These are phyloP conservation scores for Lithocarpus polystachyus DNA, from an alignment of 306 rosid species.

Conservation along the genomic window DNA sequence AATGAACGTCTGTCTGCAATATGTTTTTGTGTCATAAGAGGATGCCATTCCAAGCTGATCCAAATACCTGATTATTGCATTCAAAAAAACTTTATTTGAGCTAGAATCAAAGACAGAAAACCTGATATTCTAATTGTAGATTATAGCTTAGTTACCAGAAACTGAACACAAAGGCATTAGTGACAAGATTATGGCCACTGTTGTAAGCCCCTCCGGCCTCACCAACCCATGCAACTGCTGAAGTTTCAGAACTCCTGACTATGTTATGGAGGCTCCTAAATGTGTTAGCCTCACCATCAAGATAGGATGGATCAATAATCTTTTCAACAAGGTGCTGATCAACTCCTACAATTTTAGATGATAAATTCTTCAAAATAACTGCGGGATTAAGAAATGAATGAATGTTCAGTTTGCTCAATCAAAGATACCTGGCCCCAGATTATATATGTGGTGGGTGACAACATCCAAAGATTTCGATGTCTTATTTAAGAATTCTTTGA, in stretches of 20 bases:
- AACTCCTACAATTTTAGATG: slow-evolving; percentile 48
- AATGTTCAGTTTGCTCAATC: not conserved
- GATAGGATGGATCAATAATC: slow-evolving; percentile 67
- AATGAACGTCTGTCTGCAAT: slow-evolving; percentile 84
- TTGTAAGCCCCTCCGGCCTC: slow-evolving; percentile 97
- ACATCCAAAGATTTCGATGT: slow-evolving; percentile 44
- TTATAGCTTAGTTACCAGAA: slow-evolving; percentile 51
- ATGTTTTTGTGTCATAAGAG: slow-evolving; percentile 62
- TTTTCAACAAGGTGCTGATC: slow-evolving; percentile 56
- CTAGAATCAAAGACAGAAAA: not conserved
- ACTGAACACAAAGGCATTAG: slow-evolving; percentile 79
- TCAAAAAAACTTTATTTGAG: not conserved
- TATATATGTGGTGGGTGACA: slow-evolving; percentile 80
- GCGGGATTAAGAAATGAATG: not conserved
- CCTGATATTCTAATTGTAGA: not conserved
- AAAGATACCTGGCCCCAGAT: slow-evolving; percentile 79
- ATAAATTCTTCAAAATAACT: slow-evolving; percentile 6
- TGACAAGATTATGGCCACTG: slow-evolving; percentile 80
- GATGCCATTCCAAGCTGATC: slow-evolving; percentile 96
- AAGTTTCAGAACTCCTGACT: slow-evolving; percentile 45
- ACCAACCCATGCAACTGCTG: slow-evolving; percentile 84
- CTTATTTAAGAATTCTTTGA: slow-evolving; percentile 49
- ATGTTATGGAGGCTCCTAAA: slow-evolving; percentile 53
- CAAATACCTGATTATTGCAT: slow-evolving; percentile 57
- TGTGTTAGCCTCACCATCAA: slow-evolving; percentile 51